Conservation (phyloP, 345 rosid genomes). For the Gossypium mustelinum region DNA sequence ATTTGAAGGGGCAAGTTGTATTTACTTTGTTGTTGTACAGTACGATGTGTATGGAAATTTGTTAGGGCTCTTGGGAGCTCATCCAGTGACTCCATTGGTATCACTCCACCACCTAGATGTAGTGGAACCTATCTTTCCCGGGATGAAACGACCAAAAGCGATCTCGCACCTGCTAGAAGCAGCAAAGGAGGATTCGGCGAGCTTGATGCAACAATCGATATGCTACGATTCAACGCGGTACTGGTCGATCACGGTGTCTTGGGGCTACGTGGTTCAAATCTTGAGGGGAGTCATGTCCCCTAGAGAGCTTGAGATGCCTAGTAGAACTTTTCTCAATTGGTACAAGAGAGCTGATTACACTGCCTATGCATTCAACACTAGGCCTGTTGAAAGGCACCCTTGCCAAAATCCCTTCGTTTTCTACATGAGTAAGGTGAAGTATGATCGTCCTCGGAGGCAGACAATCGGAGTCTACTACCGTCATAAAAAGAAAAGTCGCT, state of each 20-base stretch:
- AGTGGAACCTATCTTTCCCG: constrained; percentile 65
- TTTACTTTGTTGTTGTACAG: constrained; percentile 33
- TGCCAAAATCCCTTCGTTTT: constrained; percentile 68
- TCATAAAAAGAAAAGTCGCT: constrained; percentile 33
- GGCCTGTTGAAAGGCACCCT: constrained; percentile 73
- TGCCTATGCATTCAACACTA: constrained; percentile 75
- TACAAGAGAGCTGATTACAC: constrained; percentile 65
- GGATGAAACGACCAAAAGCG: constrained; percentile 46
- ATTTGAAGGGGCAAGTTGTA: background rate
- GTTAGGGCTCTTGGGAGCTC: constrained; percentile 66
- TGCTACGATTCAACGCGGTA: constrained; percentile 55
- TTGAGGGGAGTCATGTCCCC: constrained; percentile 72
- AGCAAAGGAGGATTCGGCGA: constrained; percentile 60
- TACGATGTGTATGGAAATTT: constrained; percentile 76
- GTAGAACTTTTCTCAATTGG: constrained; percentile 86
- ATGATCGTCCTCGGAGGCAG: constrained; percentile 46
- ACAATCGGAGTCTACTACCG: constrained; percentile 51
- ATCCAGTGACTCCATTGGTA: constrained; percentile 68
- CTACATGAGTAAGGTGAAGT: constrained; percentile 48
- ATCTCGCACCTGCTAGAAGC: constrained; percentile 53
- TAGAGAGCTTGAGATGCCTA: constrained; percentile 79
- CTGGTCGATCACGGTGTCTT: constrained; percentile 78
- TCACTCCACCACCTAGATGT: constrained; percentile 81
- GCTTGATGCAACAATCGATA: constrained; percentile 73
- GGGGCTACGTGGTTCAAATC: constrained; percentile 84